Percentiles rank a stretch among this genome's conserved stretches.
phyloP scores from a whole-genome alignment of 164 flowering plant genomes.

The Aristolochia contorta region DNA sequence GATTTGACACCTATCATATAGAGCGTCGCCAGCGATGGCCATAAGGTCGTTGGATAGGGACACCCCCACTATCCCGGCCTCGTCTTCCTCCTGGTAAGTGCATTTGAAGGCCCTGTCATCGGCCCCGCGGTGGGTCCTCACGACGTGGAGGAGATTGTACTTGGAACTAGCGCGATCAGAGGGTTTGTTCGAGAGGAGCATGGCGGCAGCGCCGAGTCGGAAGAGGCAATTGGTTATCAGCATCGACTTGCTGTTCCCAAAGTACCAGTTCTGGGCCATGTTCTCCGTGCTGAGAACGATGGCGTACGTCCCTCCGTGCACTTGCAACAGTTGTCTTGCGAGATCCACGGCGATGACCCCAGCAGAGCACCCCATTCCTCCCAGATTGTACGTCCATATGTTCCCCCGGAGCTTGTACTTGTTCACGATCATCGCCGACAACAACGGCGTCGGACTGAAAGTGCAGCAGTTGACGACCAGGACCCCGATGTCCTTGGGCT shows the following conservation, averaged over 20 bases:
- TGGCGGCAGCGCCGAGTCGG: constrained; percentile 33
- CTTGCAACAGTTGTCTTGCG: constrained; percentile 32
- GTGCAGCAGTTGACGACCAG: no score
- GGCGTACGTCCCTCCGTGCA: constrained; percentile 25
- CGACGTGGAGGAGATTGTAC: constrained; percentile 31
- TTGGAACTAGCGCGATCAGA: constrained; percentile 24
- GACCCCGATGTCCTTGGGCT: no score
- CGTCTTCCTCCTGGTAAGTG: constrained; percentile 33
- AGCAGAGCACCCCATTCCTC: constrained; percentile 49
- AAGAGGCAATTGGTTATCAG: constrained; percentile 39
- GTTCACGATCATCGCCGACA: constrained; percentile 39
- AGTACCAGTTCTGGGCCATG: constrained; percentile 39
- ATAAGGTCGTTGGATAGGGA: constrained; percentile 35
- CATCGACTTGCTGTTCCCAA: constrained; percentile 39
- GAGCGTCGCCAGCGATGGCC: constrained; percentile 34
- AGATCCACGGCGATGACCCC: constrained; percentile 38
- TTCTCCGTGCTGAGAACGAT: constrained; percentile 43
- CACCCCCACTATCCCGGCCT: constrained; percentile 26
- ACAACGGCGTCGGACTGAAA: constrained; percentile 28
- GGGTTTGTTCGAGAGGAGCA: constrained; percentile 30
- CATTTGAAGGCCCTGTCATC: constrained; percentile 31
- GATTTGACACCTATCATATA: no score
- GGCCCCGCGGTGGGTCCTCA: constrained; percentile 32
- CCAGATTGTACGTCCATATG: constrained; percentile 28
- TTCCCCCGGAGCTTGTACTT: constrained; percentile 37